phyloP scores from a whole-genome alignment of 140 eudicot species.

The Erigeron philadelphicus region DNA sequence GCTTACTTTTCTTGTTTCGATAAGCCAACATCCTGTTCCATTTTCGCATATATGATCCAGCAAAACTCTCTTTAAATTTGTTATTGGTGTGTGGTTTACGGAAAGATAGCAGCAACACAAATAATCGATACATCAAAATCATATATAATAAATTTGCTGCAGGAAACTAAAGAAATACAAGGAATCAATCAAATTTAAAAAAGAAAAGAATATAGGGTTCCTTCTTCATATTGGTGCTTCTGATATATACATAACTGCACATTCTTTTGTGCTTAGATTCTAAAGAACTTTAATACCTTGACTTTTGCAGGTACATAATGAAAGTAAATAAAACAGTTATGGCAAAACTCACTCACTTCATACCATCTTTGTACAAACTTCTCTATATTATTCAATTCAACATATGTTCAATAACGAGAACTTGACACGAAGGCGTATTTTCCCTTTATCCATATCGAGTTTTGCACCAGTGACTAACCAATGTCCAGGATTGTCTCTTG shows the following conservation, averaged over 20 bases:
- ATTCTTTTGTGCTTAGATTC: slow-evolving; percentile 4
- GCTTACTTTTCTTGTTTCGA: too few relatives aligned
- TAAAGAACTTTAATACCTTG: not conserved
- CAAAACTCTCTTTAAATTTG: too few relatives aligned
- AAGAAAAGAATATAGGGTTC: slow-evolving; percentile 20
- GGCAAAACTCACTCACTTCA: slow-evolving; percentile 4
- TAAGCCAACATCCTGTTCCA: too few relatives aligned
- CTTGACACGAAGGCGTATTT: slow-evolving; percentile 69
- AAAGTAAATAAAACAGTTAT: not conserved
- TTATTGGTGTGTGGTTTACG: too few relatives aligned
- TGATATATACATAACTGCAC: slow-evolving; percentile 24
- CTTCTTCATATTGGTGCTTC: not conserved
- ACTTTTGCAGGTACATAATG: slow-evolving; percentile 11
- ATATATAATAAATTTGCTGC: too few relatives aligned
- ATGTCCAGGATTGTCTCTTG: slow-evolving; percentile 78
- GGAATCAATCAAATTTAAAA: slow-evolving; percentile 5
- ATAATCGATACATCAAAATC: too few relatives aligned
- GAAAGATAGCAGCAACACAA: too few relatives aligned
- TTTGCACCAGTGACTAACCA: slow-evolving; percentile 96
- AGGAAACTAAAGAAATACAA: not conserved
- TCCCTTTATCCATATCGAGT: slow-evolving; percentile 57
- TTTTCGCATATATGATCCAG: too few relatives aligned
- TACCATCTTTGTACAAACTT: not conserved
- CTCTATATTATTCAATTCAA: slow-evolving; percentile 13
- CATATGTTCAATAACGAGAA: slow-evolving; percentile 62